Evolutionary conservation across 208 protist genomes (phyloP).

Genomic region (Phytomonas francai): DNA sequence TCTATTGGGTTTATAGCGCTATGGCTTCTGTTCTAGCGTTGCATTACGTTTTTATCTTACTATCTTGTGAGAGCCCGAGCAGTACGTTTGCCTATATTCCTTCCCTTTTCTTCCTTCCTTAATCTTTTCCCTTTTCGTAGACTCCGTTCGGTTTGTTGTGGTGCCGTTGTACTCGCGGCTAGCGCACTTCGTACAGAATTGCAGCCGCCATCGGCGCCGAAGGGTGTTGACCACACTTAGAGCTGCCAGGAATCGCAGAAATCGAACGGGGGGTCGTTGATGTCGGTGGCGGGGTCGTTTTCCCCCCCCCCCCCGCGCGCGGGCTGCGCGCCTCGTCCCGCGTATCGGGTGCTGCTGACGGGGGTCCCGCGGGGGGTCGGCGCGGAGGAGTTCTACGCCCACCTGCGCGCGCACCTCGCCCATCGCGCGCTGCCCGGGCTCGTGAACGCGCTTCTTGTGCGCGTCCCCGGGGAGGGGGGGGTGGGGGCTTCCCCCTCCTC

Average conservation of each 20-base stretch:
- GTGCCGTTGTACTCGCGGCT: constrained; percentile 1
- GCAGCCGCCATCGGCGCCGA: too few relatives aligned
- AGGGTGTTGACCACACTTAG: too few relatives aligned
- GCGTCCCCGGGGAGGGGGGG: background rate
- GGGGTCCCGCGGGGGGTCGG: constrained; percentile 18
- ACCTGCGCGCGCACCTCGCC: constrained; percentile 21
- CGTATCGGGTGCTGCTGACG: constrained; percentile 23
- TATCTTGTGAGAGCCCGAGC: background rate
- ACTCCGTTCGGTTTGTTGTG: background rate
- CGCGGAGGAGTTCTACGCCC: constrained; percentile 36
- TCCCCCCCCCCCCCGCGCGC: too few relatives aligned
- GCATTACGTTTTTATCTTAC: background rate
- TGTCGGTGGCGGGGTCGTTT: too few relatives aligned
- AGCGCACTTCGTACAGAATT: too few relatives aligned
- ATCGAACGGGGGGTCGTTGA: too few relatives aligned
- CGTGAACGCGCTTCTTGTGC: constrained; percentile 10
- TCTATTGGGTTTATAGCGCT: too few relatives aligned
- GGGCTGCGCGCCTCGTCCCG: background rate
- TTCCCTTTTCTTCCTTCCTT: constrained; percentile 7
- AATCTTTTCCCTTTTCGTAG: constrained; percentile 2
- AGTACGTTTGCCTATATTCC: background rate
- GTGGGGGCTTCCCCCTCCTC: constrained; percentile 17
- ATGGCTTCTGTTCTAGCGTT: too few relatives aligned
- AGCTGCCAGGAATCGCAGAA: too few relatives aligned
- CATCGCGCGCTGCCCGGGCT: constrained; percentile 15